phyloP scores from a whole-genome alignment of 2,329 filamentous ascomycete species.

The Neopestalotiopsis sp. region DNA sequence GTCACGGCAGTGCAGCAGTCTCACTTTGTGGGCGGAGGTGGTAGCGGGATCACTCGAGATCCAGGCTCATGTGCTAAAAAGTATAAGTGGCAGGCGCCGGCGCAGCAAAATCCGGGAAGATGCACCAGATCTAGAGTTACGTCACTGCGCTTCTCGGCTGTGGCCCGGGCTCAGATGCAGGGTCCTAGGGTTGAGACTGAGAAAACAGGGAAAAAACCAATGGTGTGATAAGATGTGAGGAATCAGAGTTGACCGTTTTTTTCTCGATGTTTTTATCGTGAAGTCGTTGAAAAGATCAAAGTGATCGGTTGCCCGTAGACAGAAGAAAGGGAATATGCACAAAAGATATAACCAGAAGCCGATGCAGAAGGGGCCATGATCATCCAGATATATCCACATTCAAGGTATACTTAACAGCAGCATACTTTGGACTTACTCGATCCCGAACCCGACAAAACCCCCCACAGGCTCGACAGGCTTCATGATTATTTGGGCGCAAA shows the following conservation, averaged over 20 bases:
- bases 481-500: slow-evolving; percentile 12
- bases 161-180: slow-evolving; percentile 18
- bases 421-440: not conserved
- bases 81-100: slow-evolving; percentile 11
- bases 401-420: not conserved
- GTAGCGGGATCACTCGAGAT: not conserved
- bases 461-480: not conserved
- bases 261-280: not conserved
- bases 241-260: not conserved
- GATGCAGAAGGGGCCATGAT: not conserved
- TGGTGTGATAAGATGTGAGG: not conserved
- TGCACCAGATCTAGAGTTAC: slow-evolving; percentile 4
- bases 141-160: slow-evolving; percentile 7
- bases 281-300: not conserved
- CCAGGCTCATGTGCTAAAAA: slow-evolving; percentile 3
- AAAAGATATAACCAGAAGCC: not conserved
- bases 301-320: not conserved
- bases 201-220: slow-evolving; percentile 13
- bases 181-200: slow-evolving; percentile 13
- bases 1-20: not conserved
- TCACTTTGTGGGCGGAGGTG: slow-evolving; percentile 7
- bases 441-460: not conserved
- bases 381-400: not conserved
- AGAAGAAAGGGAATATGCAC: not conserved
- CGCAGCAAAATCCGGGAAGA: slow-evolving; percentile 11